These are phyloP conservation scores for Hippophae rhamnoides DNA, from an alignment of 306 rosid genomes.

Conservation along the genomic window DNA sequence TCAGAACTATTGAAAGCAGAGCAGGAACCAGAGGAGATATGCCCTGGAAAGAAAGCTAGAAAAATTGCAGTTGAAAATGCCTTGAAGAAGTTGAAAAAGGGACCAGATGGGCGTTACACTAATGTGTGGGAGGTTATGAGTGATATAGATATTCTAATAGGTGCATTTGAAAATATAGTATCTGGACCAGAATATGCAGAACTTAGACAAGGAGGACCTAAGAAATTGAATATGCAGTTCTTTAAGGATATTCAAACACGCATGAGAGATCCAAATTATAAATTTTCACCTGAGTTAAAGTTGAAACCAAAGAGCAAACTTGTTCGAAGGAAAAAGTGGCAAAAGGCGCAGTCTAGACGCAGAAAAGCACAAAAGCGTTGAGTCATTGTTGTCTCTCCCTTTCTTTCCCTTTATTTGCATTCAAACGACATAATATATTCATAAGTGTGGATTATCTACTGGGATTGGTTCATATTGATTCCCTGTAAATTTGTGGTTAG, in stretches of 20 bases:
- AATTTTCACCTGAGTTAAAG: conserved; percentile 69
- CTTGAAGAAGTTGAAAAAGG: conserved; percentile 67
- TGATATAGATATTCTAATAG: conserved; percentile 67
- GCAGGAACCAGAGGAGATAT: conserved; percentile 72
- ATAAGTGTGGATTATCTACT: too few species aligned
- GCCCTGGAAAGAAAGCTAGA: conserved; percentile 80
- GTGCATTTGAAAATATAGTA: conserved; percentile 80
- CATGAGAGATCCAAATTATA: conserved; percentile 76
- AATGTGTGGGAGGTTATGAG: conserved; percentile 85
- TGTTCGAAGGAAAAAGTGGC: conserved; percentile 66
- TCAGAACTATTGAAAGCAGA: conserved; percentile 60
- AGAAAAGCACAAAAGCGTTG: conserved; percentile 63
- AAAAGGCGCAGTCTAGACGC: conserved; percentile 62
- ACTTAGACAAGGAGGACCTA: conserved; percentile 72
- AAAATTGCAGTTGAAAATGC: conserved; percentile 81
- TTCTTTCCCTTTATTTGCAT: neutral
- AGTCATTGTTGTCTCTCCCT: neutral
- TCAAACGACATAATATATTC: neutral
- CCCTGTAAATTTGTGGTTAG: too few species aligned
- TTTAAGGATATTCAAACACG: conserved; percentile 75
- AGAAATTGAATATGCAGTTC: conserved; percentile 57
- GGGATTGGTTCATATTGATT: too few species aligned
- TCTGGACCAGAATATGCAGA: conserved; percentile 77
- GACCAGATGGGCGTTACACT: conserved; percentile 71
- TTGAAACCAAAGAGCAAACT: conserved; percentile 73